Evolutionary conservation across 108 stramenopile species (phyloP), one percentile per base, ranked within the genome.

Genomic region (Nannochloropsis salina): DNA sequence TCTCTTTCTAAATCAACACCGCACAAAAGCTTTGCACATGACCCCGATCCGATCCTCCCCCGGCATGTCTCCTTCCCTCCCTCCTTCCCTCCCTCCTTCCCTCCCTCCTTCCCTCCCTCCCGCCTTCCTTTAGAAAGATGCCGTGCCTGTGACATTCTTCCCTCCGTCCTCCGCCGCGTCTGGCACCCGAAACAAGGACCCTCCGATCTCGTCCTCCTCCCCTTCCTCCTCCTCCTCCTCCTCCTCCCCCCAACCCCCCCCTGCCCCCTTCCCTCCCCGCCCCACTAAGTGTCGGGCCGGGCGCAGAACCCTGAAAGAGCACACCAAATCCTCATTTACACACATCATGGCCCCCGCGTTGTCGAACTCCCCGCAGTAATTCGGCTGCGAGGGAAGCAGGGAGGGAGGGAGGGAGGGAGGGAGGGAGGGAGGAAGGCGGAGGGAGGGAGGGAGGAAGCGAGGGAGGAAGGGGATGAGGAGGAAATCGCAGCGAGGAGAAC

Each of bases 351-450:
- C 98, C 42, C 94, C 97, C 31, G 97, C 97, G 90, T 98, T 98
- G 91, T 98, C 98, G 87, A 98, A 98, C 93, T 98, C 98, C 40
- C 98, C 98, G 92, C 98, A 98, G 90, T 98, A 98, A 91, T 98
- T 98, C 9, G 98, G 98, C 31, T 51, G 47, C n/a, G 47, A 51
- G 47, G 47, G 47, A 51, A 12, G 47, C 9, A 51, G 12, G 12
- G 47, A 51, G 47, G 47, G 47, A 12, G 47, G 12, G 47, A 51
- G 12, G 12, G 47, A 51, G 47, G 47, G 47, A 51, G 47, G 47
- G 47, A 51, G 47, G 47, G 47, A 51, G 47, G 47, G 47, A 51
- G 47, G 47, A 12, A 51, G 47, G n/a, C n/a, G 47, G 47, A 51
- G 12, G 12, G 47, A 51, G 47, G 47, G 47, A 51, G 47, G 47